A percentile compares a stretch with the other conserved stretches of the same genome.
phyloP scores from a whole-genome alignment of 2,329 filamentous ascomycete species.

The Sporothrix euskadiensis region DNA sequence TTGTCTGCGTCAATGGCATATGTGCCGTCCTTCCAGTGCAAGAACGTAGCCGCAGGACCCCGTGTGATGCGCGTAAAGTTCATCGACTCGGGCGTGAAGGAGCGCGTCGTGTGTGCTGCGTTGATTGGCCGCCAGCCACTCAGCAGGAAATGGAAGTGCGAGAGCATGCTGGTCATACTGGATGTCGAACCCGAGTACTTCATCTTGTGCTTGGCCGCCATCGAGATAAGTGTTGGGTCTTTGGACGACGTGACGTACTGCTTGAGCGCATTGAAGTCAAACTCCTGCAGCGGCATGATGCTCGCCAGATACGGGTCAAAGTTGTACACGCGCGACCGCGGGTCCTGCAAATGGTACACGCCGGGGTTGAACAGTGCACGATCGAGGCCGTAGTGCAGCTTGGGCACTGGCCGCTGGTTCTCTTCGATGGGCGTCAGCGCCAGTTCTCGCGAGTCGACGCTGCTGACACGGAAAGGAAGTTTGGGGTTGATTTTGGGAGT shows the following conservation, averaged over 20 bases:
- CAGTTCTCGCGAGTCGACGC: constrained; percentile 37
- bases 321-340: constrained; percentile 84
- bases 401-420: constrained; percentile 51
- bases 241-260: constrained; percentile 90
- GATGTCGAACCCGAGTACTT: constrained; percentile 95
- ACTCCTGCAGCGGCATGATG: constrained; percentile 91
- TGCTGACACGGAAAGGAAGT: constrained; percentile 32
- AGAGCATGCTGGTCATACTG: constrained; percentile 85
- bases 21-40: constrained; percentile 77
- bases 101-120: constrained; percentile 63
- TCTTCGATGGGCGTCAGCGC: constrained; percentile 40
- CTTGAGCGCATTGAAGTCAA: constrained; percentile 85
- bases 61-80: constrained; percentile 72
- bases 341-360: constrained; percentile 88
- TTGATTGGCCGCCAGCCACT: constrained; percentile 79
- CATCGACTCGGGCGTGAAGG: constrained; percentile 61
- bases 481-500: not conserved
- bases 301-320: constrained; percentile 92
- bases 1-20: constrained; percentile 98
- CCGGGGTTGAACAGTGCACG: constrained; percentile 94
- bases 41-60: constrained; percentile 75
- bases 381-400: constrained; percentile 73
- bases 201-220: constrained; percentile 66
- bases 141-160: constrained; percentile 90
- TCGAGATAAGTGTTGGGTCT: constrained; percentile 68